These are phyloP conservation scores for Baorangia bicolor DNA, from an alignment of 768 basidiomycete genomes.

Conservation along the genomic window DNA sequence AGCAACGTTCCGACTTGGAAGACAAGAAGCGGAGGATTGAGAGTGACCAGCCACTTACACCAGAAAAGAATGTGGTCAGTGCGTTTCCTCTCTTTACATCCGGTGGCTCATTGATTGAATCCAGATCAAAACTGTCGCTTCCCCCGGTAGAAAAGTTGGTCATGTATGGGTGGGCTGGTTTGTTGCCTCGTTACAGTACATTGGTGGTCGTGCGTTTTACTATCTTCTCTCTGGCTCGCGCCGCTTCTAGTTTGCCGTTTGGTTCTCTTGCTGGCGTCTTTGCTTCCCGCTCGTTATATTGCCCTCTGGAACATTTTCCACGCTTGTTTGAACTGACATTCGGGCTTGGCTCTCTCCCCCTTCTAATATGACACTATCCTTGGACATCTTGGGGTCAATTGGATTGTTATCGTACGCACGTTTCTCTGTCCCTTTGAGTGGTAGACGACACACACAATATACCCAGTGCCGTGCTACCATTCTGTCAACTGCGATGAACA, in stretches of 20 bases:
- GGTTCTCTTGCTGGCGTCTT: conserved; percentile 38
- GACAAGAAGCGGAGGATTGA: conserved; percentile 98
- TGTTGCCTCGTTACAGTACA: conserved; percentile 32
- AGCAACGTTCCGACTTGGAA: conserved; percentile 92
- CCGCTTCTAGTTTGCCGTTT: conserved; percentile 39
- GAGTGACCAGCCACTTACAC: conserved; percentile 90
- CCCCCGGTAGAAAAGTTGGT: conserved; percentile 30
- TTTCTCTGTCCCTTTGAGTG: conserved; percentile 14
- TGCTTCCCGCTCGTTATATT: conserved; percentile 32
- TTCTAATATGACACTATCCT: conserved; percentile 46
- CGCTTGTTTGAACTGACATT: conserved; percentile 62
- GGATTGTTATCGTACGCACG: neutral
- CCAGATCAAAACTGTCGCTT: conserved; percentile 38
- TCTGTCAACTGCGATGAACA: conserved; percentile 33
- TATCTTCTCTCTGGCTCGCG: conserved; percentile 28
- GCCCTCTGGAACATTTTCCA: conserved; percentile 48
- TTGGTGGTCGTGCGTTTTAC: conserved; percentile 28
- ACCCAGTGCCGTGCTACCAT: conserved; percentile 35
- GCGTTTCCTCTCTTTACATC: neutral
- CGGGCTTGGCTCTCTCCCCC: conserved; percentile 43
- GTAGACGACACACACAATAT: conserved; percentile 30
- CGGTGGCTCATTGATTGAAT: conserved; percentile 11
- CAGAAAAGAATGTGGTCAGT: conserved; percentile 89
- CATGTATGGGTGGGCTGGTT: conserved; percentile 16
- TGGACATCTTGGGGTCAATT: conserved; percentile 26